phyloP scores from a whole-genome alignment of 1,139 yeast species.

The Saccharomyces uvarum region DNA sequence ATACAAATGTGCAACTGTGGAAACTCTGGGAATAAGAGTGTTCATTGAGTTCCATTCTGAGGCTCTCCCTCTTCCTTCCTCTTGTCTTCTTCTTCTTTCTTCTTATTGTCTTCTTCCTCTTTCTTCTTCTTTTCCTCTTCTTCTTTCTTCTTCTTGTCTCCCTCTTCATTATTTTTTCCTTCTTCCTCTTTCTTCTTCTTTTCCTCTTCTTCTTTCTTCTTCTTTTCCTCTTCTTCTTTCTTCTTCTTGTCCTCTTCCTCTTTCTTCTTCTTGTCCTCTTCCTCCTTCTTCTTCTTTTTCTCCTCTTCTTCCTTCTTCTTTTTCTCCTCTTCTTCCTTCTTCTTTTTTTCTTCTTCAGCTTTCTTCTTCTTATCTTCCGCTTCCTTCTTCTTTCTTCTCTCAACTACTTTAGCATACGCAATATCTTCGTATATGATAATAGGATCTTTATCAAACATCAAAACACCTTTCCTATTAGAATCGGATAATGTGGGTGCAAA shows the following conservation, averaged over 20 bases:
- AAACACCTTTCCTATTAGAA: conserved; percentile 5
- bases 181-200: neutral
- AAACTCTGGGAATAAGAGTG: neutral
- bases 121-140: neutral
- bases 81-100: neutral
- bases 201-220: too few relatives aligned
- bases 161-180: neutral
- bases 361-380: too few relatives aligned
- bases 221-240: neutral
- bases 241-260: neutral
- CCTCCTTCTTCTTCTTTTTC: too few relatives aligned
- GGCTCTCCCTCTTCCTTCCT: neutral
- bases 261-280: too few relatives aligned
- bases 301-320: too few relatives aligned
- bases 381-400: neutral
- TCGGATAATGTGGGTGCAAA: neutral
- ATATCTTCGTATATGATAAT: neutral
- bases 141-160: neutral
- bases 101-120: neutral
- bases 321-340: neutral
- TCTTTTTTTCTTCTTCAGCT: neutral
- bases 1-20: neutral
- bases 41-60: neutral
- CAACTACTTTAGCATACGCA: neutral
- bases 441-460: neutral